Evolutionary conservation across 108 stramenopile genomes (phyloP), one percentile per base, ranked within the genome.

Genomic region (Skeletonema grethae): DNA sequence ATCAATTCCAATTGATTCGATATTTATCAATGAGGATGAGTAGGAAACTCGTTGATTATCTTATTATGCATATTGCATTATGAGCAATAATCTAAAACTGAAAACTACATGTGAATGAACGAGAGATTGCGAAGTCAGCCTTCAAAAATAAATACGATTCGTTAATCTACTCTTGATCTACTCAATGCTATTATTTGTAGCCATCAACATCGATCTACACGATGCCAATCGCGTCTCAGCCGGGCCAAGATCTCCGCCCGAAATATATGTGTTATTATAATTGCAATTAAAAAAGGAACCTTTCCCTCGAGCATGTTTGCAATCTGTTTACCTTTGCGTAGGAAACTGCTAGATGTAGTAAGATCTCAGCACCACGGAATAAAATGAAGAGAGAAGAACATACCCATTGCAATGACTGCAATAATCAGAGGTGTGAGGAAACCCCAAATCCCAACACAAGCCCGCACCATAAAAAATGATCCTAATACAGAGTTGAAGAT

Each of bases 371-470:
- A 86, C 63, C 80, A 84, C 45, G 97, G 97, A 50, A 96, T 73
- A 64, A 97, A 97, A 79, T 97, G 95, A 30, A 92, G 68, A 22
- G 74, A 58, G 69, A 95, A 94, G 41, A 97, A 70, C 31, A 77
- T 69, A 7, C 94, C 95, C 74, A 95, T 74, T n/a, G 82, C 63
- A 43, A 95, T 80, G 36, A 86, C 72, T 20, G 89, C 90, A 34
- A 93, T 75, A 43, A 96, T 82, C 20, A 95, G 71, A 4, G 95
- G 97, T 29, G 94, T 76, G 58, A 93, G 75, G 67, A 95, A 95
- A 70, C 97, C 97, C 89, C 90, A 97, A 12, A 96, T 85, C 13
- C 85, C 86, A 90, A 90, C 96, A 8, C 83, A 80, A 8, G 88
- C 83, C 67, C 94, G 85, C n/a, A 94, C 82, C 20, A 93, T 55